A percentile compares a stretch with the other conserved stretches of the same genome.
Evolutionary conservation across 768 basidiomycete species (phyloP).

Genomic region (Gelatoporia subvermispora): DNA sequence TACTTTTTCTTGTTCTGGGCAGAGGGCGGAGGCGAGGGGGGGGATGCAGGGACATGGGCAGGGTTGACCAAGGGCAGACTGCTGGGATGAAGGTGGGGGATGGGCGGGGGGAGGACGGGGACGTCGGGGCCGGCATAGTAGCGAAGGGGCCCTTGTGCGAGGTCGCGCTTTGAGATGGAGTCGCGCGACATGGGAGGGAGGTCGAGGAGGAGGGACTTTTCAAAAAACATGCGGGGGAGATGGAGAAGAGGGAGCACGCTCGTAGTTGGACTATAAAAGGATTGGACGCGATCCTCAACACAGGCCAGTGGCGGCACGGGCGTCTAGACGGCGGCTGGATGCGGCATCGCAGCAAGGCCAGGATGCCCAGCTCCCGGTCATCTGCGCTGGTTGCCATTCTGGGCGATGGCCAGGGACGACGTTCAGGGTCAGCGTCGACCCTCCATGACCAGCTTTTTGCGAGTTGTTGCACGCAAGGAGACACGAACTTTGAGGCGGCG

Average conservation of each 20-base stretch:
- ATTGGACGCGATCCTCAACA: no score
- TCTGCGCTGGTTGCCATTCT: no score
- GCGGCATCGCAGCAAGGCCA: no score
- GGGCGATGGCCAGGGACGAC: no score
- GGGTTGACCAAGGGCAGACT: background rate
- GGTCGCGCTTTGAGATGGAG: background rate
- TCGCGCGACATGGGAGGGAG: background rate
- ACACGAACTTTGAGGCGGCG: no score
- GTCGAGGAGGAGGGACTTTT: background rate
- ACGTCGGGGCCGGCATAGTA: background rate
- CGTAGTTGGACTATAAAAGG: no score
- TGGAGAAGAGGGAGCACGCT: background rate
- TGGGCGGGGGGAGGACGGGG: slow-evolving; percentile 2
- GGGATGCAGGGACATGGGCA: background rate
- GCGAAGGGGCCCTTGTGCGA: background rate
- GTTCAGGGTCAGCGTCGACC: no score
- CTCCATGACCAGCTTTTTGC: no score
- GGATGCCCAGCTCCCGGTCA: no score
- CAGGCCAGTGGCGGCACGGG: no score
- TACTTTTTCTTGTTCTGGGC: slow-evolving; percentile 33
- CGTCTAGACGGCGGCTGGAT: no score
- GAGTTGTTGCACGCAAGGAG: no score
- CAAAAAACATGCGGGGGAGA: background rate
- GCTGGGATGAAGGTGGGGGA: slow-evolving; percentile 2
- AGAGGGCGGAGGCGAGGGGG: background rate